Conservation (phyloP, 805 yeast species). For the Deakozyma indianensis region DNA sequence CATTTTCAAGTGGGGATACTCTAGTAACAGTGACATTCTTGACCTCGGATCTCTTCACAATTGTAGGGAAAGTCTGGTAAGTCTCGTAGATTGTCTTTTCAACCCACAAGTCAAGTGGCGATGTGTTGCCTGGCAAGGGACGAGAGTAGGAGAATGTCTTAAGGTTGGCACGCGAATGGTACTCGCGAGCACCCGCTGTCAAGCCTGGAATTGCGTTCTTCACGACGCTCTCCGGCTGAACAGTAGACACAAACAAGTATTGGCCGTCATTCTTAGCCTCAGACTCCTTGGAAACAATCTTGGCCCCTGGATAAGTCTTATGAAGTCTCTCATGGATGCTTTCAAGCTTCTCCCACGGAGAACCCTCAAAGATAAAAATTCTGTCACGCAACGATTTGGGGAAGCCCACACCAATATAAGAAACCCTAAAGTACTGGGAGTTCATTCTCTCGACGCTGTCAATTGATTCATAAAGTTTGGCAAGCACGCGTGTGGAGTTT, state of each 20-base stretch:
- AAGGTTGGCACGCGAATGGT: conserved; percentile 61
- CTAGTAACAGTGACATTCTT: conserved; percentile 32
- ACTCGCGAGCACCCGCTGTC: conserved; percentile 45
- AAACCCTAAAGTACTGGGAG: conserved; percentile 66
- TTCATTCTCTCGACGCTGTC: conserved; percentile 57
- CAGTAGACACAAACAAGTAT: conserved; percentile 55
- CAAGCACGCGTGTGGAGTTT: conserved; percentile 50
- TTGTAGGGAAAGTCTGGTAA: conserved; percentile 63
- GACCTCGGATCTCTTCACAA: conserved; percentile 74
- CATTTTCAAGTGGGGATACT: conserved; percentile 76
- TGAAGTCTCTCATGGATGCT: conserved; percentile 66
- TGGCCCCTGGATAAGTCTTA: conserved; percentile 69
- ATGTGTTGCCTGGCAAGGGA: conserved; percentile 58
- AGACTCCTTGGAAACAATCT: conserved; percentile 42
- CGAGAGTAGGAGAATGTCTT: conserved; percentile 54
- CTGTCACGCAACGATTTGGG: conserved; percentile 63
- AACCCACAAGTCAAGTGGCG: conserved; percentile 71
- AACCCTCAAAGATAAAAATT: conserved; percentile 71
- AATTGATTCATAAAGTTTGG: conserved; percentile 51
- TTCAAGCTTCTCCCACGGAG: conserved; percentile 75
- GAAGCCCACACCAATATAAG: conserved; percentile 74
- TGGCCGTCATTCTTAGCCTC: conserved; percentile 60
- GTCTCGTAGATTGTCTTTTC: conserved; percentile 77
- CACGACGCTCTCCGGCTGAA: conserved; percentile 50
- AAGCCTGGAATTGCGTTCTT: conserved; percentile 25